These are phyloP conservation scores for Heliocybe sulcata DNA, from an alignment of 1,284 basidiomycete species.

Conservation along the genomic window DNA sequence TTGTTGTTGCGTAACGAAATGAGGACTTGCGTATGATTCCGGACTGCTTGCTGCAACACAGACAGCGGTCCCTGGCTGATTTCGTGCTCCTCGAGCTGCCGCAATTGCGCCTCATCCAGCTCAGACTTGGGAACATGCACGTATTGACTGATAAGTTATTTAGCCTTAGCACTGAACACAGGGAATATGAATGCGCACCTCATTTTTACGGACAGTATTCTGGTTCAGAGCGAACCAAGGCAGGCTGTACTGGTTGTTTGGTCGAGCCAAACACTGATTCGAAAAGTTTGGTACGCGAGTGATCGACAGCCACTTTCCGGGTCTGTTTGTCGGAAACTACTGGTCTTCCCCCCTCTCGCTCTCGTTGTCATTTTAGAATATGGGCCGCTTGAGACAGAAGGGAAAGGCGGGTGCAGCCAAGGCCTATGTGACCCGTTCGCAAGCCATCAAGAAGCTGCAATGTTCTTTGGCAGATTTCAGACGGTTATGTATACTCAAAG, in stretches of 20 bases:
- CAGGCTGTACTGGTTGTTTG: background rate
- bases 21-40: constrained; percentile 96
- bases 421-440: constrained; percentile 89
- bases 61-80: constrained; percentile 95
- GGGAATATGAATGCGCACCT: constrained; percentile 18
- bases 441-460: constrained; percentile 90
- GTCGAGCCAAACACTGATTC: background rate
- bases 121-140: constrained; percentile 96
- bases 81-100: constrained; percentile 94
- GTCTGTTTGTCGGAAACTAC: constrained; percentile 3
- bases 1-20: constrained; percentile 98
- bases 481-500: constrained; percentile 96
- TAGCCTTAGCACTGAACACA: background rate
- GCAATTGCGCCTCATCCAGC: constrained; percentile 93
- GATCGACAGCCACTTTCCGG: constrained; percentile 3
- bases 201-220: constrained; percentile 19
- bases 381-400: constrained; percentile 88
- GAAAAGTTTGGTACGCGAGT: constrained; percentile 1
- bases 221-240: background rate
- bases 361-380: constrained; percentile 23
- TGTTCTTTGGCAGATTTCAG: constrained; percentile 97
- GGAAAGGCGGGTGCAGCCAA: constrained; percentile 94
- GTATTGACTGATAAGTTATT: constrained; percentile 69
- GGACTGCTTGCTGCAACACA: constrained; percentile 96
- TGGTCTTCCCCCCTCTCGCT: constrained; percentile 9